Evolutionary conservation across 164 flowering plant genomes (phyloP), one percentile per base, ranked within the genome.

Genomic region (Platanus orientalis): DNA sequence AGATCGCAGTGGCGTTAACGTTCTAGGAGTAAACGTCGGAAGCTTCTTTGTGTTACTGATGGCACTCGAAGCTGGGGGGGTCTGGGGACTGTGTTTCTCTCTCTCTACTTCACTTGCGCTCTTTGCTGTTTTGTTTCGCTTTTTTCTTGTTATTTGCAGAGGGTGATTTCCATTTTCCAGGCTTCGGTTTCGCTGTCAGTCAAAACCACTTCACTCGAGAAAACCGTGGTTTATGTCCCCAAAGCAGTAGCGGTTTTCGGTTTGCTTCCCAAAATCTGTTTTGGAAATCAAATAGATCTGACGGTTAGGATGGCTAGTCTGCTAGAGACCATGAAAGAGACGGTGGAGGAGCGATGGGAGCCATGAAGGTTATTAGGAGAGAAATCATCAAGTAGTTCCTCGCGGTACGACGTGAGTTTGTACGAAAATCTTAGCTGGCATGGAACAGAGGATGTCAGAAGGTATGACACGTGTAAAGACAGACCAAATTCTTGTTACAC

Each of bases 121-220:
- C 12, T 20, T 12, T 63, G 49, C 24, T 36, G 14, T 55, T 47
- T 51, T 60, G 54, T 57, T 57, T 57, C 50, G 59, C 23, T 32
- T 51, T 60, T 36, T 63, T 27, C 36, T 47, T 45, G 66, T 75
- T 26, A n/a, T 64, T 60, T 26, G 40, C 61, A 59, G 49, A 7
- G 53, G 59, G 26, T 63, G 42, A 36, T 66, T 63, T 34, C 66
- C 53, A n/a, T 23, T 68, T 68, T 64, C 73, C 63, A 68, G 73
- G 62, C 56, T 70, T 73, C 66, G 79, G 71, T 80, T 77, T 69
- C 73, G 75, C 69, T 67, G 75, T 65, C 86, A 80, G 42, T 36
- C 42, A 82, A 81, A 75, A 63, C 83, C 74, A 63, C 76, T 69
- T 68, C 50, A 63, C 76, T 82, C 42, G 79, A 81, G 76, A 76